phyloP scores from a whole-genome alignment of 2,329 filamentous ascomycete genomes.

The Calonectria multiphialidica region DNA sequence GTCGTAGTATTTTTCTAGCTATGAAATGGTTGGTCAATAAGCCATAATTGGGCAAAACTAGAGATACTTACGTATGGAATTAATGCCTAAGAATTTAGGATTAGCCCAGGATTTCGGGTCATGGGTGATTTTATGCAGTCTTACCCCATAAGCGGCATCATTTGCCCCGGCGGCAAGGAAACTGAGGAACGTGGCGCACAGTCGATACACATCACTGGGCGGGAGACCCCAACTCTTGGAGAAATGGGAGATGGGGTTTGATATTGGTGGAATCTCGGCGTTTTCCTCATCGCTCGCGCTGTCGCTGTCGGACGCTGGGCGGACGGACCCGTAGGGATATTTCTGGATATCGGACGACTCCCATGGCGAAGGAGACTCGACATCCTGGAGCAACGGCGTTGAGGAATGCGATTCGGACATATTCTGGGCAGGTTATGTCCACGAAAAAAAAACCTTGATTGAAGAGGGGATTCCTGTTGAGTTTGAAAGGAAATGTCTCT shows the following conservation, averaged over 20 bases:
- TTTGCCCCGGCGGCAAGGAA: conserved; percentile 70
- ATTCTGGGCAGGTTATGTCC: not conserved
- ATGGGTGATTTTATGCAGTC: conserved; percentile 33
- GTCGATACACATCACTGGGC: conserved; percentile 57
- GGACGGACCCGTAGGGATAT: not conserved
- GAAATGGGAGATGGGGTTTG: not conserved
- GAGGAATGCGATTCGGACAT: not conserved
- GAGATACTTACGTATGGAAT: conserved; percentile 56
- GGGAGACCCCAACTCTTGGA: conserved; percentile 37
- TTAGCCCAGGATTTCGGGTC: not conserved
- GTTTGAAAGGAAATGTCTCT: conserved; percentile 1
- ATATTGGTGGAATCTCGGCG: not conserved
- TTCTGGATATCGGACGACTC: not conserved
- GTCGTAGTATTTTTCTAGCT: conserved; percentile 63
- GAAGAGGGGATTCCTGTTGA: not conserved
- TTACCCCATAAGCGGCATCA: conserved; percentile 69
- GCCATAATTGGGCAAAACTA: too few species aligned
- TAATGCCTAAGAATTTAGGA: conserved; percentile 52
- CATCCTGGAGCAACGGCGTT: not conserved
- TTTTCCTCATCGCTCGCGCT: not conserved
- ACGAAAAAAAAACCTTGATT: not conserved
- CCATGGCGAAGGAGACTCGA: not conserved
- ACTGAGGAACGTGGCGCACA: conserved; percentile 67
- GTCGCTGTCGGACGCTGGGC: not conserved
- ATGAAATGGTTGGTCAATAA: not conserved